phyloP scores from a whole-genome alignment of 305 asterid species.

The Striga hermonthica region DNA sequence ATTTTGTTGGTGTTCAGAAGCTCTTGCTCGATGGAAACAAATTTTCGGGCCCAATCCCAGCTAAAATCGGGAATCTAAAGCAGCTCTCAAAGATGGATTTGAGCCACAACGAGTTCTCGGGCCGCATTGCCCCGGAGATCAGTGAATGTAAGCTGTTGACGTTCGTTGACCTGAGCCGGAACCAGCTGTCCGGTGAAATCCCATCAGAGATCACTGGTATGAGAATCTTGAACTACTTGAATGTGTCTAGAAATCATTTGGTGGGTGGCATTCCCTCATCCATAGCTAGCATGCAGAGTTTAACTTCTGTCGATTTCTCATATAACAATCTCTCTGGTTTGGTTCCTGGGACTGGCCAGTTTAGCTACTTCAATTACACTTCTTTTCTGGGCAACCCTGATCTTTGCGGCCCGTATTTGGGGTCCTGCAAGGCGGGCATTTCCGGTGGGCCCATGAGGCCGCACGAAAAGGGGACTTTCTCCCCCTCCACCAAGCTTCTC shows the following conservation, averaged over 20 bases:
- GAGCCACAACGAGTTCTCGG: slow-evolving; percentile 66
- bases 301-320: slow-evolving; percentile 88
- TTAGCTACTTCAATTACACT: slow-evolving; percentile 74
- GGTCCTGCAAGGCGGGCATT: slow-evolving; percentile 71
- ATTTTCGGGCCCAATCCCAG: slow-evolving; percentile 71
- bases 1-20: slow-evolving; percentile 74
- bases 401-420: slow-evolving; percentile 86
- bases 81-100: slow-evolving; percentile 86
- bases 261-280: slow-evolving; percentile 73
- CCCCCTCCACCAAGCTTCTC: slow-evolving; percentile 80
- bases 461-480: slow-evolving; percentile 52
- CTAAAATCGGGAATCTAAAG: slow-evolving; percentile 72
- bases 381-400: slow-evolving; percentile 76
- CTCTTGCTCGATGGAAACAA: slow-evolving; percentile 85
- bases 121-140: slow-evolving; percentile 63
- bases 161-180: slow-evolving; percentile 78
- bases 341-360: slow-evolving; percentile 86
- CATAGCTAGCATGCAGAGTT: slow-evolving; percentile 72
- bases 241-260: slow-evolving; percentile 71
- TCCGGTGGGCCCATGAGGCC: slow-evolving; percentile 46
- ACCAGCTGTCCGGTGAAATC: slow-evolving; percentile 66
- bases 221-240: slow-evolving; percentile 76
- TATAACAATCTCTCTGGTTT: slow-evolving; percentile 78
- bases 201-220: slow-evolving; percentile 74
- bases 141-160: slow-evolving; percentile 71